Base-by-base conservation (phyloP, 331 rosid genomes). In the Spiraea crenata region DNA sequence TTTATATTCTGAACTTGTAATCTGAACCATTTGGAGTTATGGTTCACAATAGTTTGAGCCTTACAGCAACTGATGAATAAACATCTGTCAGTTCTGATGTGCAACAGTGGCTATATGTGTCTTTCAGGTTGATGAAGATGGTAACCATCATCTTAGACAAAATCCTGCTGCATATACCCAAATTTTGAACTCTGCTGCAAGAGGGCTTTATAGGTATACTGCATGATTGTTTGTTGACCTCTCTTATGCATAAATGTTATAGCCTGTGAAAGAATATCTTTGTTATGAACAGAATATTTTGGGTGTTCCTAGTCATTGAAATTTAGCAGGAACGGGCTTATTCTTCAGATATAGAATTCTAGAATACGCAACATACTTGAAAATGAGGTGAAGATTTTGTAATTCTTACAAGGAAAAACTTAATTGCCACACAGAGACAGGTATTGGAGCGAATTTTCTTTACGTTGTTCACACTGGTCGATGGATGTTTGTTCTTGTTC, bases 131-230 rank as follows among this genome's bases (percentile, higher is more conserved):
- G 92, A 87, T 84, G 90, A 85, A 38, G 90, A 88, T 46, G 87
- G 72, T 54, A 83, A 76, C 76, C 87, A 58, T 50, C 74, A 85
- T 66, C 82, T 87, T 70, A 87, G 90, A 75, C 93, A 85, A 74
- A 84, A 77, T 74, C 97, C 98, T 11, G 96, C 96, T 77, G 73
- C 84, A 45, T 93, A 93, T 66, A 81, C 88, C 3, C 92, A 84
- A 65, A 81, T 75, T 81, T 74, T 90, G 72, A 84, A 76, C 81
- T 88, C 88, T 71, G 85, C 96, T 13, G 88, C 96, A 35, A 82
- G 98, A 78, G 93, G 98, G 65, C 76, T 93, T 81, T 87, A 93
- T 85, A 93, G 98, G 98, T 93, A 74, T 51, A 20, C 40, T 45
- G 31, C 19, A 70, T 14, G 19, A 59, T 59, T 59, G 38, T 15